Conservation (phyloP, 176 grass and related monocot species). For the Thalia dealbata region DNA sequence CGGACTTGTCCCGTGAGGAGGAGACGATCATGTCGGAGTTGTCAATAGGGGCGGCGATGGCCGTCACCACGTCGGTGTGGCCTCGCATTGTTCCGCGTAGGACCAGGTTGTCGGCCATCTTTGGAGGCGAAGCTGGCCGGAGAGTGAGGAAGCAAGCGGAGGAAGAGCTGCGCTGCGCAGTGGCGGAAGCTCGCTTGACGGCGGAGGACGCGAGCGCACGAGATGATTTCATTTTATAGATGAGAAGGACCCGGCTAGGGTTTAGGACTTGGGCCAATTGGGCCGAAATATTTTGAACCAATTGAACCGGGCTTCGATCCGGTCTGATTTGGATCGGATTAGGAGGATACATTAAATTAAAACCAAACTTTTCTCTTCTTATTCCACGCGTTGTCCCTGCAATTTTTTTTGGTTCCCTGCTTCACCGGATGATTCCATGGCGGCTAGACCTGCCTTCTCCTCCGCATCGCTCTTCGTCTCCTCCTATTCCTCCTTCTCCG, state of each 20-base stretch:
- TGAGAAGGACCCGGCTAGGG: background rate
- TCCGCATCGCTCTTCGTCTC: slow-evolving; percentile 34
- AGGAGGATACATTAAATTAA: too few species aligned
- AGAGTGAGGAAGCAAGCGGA: background rate
- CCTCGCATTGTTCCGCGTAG: background rate
- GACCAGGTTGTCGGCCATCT: background rate
- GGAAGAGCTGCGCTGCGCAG: background rate
- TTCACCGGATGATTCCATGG: slow-evolving; percentile 22
- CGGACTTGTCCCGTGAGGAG: background rate
- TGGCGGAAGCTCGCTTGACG: background rate
- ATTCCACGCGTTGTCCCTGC: background rate
- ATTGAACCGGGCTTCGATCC: too few species aligned
- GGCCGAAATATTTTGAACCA: background rate
- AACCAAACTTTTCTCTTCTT: too few species aligned
- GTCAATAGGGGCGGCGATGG: background rate
- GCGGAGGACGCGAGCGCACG: background rate
- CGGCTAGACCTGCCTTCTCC: slow-evolving; percentile 29
- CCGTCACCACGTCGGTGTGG: background rate
- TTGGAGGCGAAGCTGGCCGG: background rate
- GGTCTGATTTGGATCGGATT: too few species aligned
- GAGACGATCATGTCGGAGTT: slow-evolving; percentile 1
- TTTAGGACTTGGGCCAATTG: background rate
- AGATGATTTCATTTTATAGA: background rate
- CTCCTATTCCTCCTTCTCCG: slow-evolving; percentile 28
- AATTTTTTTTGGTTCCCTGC: background rate